A percentile compares a stretch with the other conserved stretches of the same genome.
phyloP scores from a whole-genome alignment of 169 alveolate species.

The Cryptosporidium viatorum region DNA sequence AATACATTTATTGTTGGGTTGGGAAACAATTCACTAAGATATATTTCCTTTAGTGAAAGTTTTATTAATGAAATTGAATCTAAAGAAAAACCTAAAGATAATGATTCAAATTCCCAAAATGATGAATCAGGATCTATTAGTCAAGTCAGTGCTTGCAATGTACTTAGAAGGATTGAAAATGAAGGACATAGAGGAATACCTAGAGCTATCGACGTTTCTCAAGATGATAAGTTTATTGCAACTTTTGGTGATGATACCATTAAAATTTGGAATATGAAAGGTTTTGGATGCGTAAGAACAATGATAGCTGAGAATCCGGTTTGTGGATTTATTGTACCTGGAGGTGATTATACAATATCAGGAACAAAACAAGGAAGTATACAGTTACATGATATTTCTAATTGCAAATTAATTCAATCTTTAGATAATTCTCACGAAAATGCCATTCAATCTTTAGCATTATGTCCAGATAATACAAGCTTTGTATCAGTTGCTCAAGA shows the following conservation, averaged over 20 bases:
- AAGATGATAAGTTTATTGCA: conserved; percentile 78
- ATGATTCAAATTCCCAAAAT: conserved; percentile 12
- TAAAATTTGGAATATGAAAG: conserved; percentile 81
- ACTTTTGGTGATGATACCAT: conserved; percentile 81
- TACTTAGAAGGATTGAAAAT: conserved; percentile 77
- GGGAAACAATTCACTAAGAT: conserved; percentile 57
- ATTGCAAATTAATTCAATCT: conserved; percentile 76
- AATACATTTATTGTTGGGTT: conserved; percentile 40
- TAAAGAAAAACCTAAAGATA: conserved; percentile 8
- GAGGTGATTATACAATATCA: conserved; percentile 77
- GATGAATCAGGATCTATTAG: conserved; percentile 58
- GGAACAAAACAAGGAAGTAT: conserved; percentile 78
- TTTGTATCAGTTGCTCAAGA: conserved; percentile 83
- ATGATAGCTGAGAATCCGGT: conserved; percentile 77
- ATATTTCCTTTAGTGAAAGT: conserved; percentile 1
- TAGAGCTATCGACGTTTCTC: conserved; percentile 78
- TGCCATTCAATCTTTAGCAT: conserved; percentile 75
- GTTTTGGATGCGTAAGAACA: conserved; percentile 78
- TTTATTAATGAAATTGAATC: not conserved
- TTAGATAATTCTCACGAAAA: conserved; percentile 78
- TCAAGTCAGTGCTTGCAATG: conserved; percentile 77
- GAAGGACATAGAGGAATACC: conserved; percentile 80
- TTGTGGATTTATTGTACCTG: conserved; percentile 76
- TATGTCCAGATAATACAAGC: conserved; percentile 60
- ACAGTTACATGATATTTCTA: conserved; percentile 77